These are phyloP conservation scores for Claviceps africana DNA, from an alignment of 2,329 filamentous ascomycete genomes.

Conservation along the genomic window DNA sequence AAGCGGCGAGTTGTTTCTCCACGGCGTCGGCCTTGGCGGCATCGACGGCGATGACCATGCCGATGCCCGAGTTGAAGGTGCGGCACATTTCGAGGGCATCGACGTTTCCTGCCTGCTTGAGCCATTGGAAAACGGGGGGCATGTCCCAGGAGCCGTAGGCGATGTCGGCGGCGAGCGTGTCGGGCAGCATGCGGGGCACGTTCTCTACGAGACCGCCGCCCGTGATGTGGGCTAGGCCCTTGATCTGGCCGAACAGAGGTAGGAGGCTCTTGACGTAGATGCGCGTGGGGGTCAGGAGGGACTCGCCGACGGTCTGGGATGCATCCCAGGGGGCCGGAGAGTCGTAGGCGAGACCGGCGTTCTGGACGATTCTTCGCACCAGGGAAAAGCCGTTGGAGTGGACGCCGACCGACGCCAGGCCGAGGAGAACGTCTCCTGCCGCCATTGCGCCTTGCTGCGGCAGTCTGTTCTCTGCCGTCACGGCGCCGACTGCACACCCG, in stretches of 20 bases:
- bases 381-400: constrained; percentile 98
- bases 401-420: constrained; percentile 70
- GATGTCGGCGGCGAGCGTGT: constrained; percentile 63
- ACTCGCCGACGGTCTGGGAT: constrained; percentile 51
- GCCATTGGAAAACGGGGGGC: constrained; percentile 73
- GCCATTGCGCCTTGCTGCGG: constrained; percentile 65
- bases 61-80: constrained; percentile 89
- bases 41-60: constrained; percentile 80
- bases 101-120: constrained; percentile 61
- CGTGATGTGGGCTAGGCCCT: constrained; percentile 94
- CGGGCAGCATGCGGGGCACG: constrained; percentile 82
- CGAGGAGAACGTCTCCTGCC: constrained; percentile 72
- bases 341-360: constrained; percentile 55
- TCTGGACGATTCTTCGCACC: constrained; percentile 76
- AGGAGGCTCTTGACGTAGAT: constrained; percentile 86
- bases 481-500: constrained; percentile 77
- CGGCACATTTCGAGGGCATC: constrained; percentile 68
- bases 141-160: constrained; percentile 64
- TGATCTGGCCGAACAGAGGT: constrained; percentile 53
- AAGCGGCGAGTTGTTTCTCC: constrained; percentile 42
- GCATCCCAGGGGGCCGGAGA: constrained; percentile 64
- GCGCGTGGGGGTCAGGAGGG: constrained; percentile 73
- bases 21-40: constrained; percentile 48
- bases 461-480: constrained; percentile 54
- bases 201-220: constrained; percentile 89